Base-by-base conservation (phyloP, 805 yeast species). In the Starmerella tilneyi region DNA sequence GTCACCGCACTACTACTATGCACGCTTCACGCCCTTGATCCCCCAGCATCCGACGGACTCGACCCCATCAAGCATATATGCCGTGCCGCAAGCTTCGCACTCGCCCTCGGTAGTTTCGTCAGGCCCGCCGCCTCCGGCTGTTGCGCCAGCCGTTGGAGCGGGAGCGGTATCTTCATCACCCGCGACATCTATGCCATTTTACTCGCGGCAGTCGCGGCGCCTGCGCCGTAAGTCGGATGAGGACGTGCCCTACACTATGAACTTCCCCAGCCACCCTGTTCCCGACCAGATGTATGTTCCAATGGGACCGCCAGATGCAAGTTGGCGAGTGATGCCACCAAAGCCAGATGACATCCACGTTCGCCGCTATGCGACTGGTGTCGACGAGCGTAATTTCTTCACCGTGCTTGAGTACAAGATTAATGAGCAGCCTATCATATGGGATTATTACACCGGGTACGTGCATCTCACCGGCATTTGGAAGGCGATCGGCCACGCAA, bases 401-500 rank as follows among this genome's bases (percentile, higher is more conserved):
- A 75, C 84, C 1, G 92, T 82, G 5, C 81, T 69, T 57, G 92
- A 84, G 62, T 84, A 78, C 63, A 69, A 67, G 56, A 60, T 83
- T 46, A 78, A 79, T 53, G 75, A 71, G 47, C 81, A 82, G 55
- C 75, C 85, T 75, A 74, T 85, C 45, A 78, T 84, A 51, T 85
- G 95, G 95, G 92, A 82, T 60, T 78, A 80, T 58, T 74, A 72
- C 52, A 78, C 92, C 2, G 94, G 95, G 0, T 79, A 78, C 59
- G 94, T 85, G 9, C 94, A 84, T 56, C 70, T 85, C 41, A 85
- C 95, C 0, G 94, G 94, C 0, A 71, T 85, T 41, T 85, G 94
- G 94, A 83, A 86, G 61, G 75, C 78, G 8, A 64, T 75, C 37
- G 81, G 81, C 9, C 74, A 77, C 60, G 63, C 71, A 23, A 84